Conservation (phyloP, 805 yeast genomes). For the Jamesozyma gamospora region DNA sequence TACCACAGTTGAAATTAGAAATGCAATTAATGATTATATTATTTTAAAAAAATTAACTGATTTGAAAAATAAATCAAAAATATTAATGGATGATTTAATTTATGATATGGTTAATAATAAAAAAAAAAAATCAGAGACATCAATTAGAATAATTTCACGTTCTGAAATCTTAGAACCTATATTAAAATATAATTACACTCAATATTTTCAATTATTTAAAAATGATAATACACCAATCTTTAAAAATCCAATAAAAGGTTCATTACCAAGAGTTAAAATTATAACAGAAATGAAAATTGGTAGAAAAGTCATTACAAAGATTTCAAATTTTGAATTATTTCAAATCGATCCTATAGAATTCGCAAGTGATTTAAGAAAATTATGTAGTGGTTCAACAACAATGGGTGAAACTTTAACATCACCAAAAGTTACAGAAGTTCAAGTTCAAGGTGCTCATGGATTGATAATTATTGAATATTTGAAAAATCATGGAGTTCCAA, state of each 20-base stretch:
- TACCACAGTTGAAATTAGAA: slow-evolving; percentile 44
- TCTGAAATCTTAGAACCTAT: slow-evolving; percentile 38
- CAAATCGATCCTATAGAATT: slow-evolving; percentile 53
- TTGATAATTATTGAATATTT: slow-evolving; percentile 49
- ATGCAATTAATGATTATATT: slow-evolving; percentile 47
- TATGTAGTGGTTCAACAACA: slow-evolving; percentile 85
- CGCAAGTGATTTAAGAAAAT: slow-evolving; percentile 58
- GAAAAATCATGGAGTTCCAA: slow-evolving; percentile 51
- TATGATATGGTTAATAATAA: slow-evolving; percentile 28
- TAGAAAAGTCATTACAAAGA: slow-evolving; percentile 65
- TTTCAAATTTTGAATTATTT: slow-evolving; percentile 60
- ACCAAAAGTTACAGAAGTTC: slow-evolving; percentile 53
- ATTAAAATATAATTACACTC: slow-evolving; percentile 37
- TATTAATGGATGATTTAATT: slow-evolving; percentile 48
- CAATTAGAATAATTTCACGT: slow-evolving; percentile 31
- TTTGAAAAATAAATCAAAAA: slow-evolving; percentile 40
- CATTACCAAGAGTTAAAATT: slow-evolving; percentile 54
- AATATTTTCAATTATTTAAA: slow-evolving; percentile 39
- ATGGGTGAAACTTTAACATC: slow-evolving; percentile 46
- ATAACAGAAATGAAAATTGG: slow-evolving; percentile 72
- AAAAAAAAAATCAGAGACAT: slow-evolving; percentile 16
- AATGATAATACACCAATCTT: slow-evolving; percentile 34
- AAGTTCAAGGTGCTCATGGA: slow-evolving; percentile 88
- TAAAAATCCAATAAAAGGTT: slow-evolving; percentile 46
- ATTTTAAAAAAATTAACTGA: slow-evolving; percentile 41